Conservation (phyloP, 2,329 filamentous ascomycete species). For the Huntiella abstrusa region DNA sequence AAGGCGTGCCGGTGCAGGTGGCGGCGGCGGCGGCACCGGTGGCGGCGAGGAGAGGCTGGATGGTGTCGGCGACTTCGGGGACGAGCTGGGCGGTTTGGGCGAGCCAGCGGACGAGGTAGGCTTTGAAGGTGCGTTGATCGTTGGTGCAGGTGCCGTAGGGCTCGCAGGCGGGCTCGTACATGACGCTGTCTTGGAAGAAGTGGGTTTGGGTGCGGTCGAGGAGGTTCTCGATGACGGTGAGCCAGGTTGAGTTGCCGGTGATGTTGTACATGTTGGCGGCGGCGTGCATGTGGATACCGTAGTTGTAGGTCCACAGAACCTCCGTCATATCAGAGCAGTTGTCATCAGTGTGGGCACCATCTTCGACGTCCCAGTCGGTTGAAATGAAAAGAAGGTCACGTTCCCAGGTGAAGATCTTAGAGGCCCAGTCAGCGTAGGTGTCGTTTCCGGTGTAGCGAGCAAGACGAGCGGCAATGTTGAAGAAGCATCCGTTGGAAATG, state of each 20-base stretch:
- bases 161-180: conserved; percentile 53
- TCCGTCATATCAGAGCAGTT: conserved; percentile 34
- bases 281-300: conserved; percentile 45
- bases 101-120: conserved; percentile 52
- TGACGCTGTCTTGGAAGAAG: conserved; percentile 35
- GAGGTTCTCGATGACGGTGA: conserved; percentile 39
- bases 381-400: conserved; percentile 35
- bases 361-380: conserved; percentile 34
- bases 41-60: conserved; percentile 32
- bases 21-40: conserved; percentile 32
- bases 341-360: conserved; percentile 22
- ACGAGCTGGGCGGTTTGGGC: conserved; percentile 35
- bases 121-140: conserved; percentile 61
- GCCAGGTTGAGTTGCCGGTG: conserved; percentile 34
- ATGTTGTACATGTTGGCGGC: conserved; percentile 44
- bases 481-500: conserved; percentile 51
- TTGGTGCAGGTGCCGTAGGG: conserved; percentile 39
- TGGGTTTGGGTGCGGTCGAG: conserved; percentile 28
- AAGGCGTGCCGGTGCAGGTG: conserved; percentile 29
- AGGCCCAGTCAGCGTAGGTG: conserved; percentile 62
- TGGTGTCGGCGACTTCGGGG: conserved; percentile 29
- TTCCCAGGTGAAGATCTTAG: conserved; percentile 51
- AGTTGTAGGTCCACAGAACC: conserved; percentile 45
- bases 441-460: conserved; percentile 61
- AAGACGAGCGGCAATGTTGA: conserved; percentile 50